Percentiles rank a stretch among this genome's conserved stretches.
Evolutionary conservation across 495 filamentous ascomycete species (phyloP).

Genomic region (Aspergillus coremiiformis): DNA sequence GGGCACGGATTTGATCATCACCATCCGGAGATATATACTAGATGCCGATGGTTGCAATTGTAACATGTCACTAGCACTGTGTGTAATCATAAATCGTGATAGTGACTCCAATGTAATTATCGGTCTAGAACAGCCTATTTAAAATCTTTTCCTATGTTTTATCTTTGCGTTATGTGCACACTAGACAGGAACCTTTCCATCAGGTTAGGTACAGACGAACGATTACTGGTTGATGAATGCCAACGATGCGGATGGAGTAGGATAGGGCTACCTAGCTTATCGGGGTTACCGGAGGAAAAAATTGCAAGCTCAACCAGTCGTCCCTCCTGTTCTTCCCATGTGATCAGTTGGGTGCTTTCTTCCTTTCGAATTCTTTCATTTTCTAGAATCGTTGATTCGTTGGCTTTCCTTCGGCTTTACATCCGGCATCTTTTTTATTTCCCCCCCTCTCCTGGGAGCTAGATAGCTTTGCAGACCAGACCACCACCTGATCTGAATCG

Average conservation of each 20-base stretch:
- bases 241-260: background rate
- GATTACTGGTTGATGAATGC: background rate
- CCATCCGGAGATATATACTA: background rate
- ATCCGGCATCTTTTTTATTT: no score
- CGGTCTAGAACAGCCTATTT: background rate
- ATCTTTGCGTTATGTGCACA: background rate
- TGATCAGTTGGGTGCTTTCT: background rate
- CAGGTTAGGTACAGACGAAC: background rate
- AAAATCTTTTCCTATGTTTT: background rate
- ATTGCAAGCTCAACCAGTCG: background rate
- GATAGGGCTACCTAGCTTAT: background rate
- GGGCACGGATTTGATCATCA: background rate
- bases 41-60: background rate
- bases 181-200: background rate
- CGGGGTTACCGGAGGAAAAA: background rate
- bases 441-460: background rate
- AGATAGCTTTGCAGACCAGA: constrained; percentile 2
- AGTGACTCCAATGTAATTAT: background rate
- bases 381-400: background rate
- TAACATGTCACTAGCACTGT: background rate
- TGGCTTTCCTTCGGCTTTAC: no score
- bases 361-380: background rate
- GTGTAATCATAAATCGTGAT: background rate
- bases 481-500: background rate
- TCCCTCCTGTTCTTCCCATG: background rate